Evolutionary conservation across 495 filamentous ascomycete genomes (phyloP).

Genomic region (Sabuloglossum arenarium): DNA sequence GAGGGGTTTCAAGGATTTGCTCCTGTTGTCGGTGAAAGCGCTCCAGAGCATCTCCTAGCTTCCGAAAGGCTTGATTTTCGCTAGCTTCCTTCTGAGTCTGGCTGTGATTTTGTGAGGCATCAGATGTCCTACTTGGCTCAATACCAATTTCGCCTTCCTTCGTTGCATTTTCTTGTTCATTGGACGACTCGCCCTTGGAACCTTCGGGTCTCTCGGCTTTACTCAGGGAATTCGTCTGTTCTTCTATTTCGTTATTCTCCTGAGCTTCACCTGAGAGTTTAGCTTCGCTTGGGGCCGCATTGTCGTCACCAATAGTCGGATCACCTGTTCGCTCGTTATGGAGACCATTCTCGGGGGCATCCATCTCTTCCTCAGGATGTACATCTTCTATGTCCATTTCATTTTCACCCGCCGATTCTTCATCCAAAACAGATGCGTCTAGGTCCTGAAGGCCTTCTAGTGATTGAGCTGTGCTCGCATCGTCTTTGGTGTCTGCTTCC

Average conservation of each 20-base stretch:
- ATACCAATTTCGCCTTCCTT: slow-evolving; percentile 22
- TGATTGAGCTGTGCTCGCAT: slow-evolving; percentile 19
- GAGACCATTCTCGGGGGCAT: neutral
- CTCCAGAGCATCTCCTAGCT: slow-evolving; percentile 83
- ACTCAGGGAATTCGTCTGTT: slow-evolving; percentile 14
- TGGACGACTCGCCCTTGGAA: slow-evolving; percentile 22
- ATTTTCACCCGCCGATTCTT: neutral
- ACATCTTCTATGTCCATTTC: neutral
- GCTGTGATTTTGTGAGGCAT: neutral
- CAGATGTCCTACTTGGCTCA: slow-evolving; percentile 13
- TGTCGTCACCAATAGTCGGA: slow-evolving; percentile 19
- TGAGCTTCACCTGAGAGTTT: slow-evolving; percentile 26
- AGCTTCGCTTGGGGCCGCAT: slow-evolving; percentile 45
- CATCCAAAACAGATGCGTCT: neutral
- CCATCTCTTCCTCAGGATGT: neutral
- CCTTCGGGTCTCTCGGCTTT: slow-evolving; percentile 28
- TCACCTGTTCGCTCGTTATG: neutral
- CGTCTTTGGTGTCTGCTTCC: slow-evolving; percentile 23
- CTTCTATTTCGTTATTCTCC: slow-evolving; percentile 21
- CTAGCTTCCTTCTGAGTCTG: slow-evolving; percentile 10
- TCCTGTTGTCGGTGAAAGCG: slow-evolving; percentile 71
- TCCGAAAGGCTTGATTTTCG: slow-evolving; percentile 51
- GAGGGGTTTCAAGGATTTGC: slow-evolving; percentile 49
- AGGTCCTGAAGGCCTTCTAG: neutral
- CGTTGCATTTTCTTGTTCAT: slow-evolving; percentile 26